Conservation (phyloP, 495 filamentous ascomycete genomes). For the Polyplosphaeria fusca region DNA sequence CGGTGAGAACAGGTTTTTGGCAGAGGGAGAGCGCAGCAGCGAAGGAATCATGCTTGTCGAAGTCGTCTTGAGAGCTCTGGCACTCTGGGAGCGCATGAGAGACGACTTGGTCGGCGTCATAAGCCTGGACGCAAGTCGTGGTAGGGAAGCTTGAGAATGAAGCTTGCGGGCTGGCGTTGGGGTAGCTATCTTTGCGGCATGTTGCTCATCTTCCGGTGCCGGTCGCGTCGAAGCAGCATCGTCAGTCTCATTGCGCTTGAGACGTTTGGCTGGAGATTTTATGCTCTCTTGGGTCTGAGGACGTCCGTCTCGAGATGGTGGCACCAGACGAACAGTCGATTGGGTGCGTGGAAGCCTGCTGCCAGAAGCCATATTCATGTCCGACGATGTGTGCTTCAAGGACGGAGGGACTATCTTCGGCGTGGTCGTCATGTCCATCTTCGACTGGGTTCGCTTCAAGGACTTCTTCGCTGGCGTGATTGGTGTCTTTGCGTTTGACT, state of each 20-base stretch:
- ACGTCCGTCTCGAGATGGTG: conserved; percentile 15
- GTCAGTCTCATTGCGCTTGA: conserved; percentile 57
- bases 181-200: conserved; percentile 41
- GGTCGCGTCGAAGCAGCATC: conserved; percentile 58
- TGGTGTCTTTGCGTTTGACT: conserved; percentile 26
- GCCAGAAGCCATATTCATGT: conserved; percentile 38
- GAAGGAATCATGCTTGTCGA: conserved; percentile 53
- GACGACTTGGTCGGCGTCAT: conserved; percentile 82
- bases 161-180: conserved; percentile 23
- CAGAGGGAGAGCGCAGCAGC: conserved; percentile 46
- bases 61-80: conserved; percentile 55
- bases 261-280: conserved; percentile 53
- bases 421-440: conserved; percentile 38
- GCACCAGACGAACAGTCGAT: conserved; percentile 30
- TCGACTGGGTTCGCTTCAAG: conserved; percentile 38
- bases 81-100: conserved; percentile 58
- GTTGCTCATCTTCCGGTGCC: conserved; percentile 44
- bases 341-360: conserved; percentile 37
- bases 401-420: conserved; percentile 28
- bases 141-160: conserved; percentile 31
- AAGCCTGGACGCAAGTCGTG: conserved; percentile 52
- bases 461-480: conserved; percentile 51
- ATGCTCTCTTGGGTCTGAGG: conserved; percentile 10
- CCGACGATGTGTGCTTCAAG: conserved; percentile 39
- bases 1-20: conserved; percentile 9